These are phyloP conservation scores for Achaetomiella virescens DNA, from an alignment of 495 filamentous ascomycete species.

Conservation along the genomic window DNA sequence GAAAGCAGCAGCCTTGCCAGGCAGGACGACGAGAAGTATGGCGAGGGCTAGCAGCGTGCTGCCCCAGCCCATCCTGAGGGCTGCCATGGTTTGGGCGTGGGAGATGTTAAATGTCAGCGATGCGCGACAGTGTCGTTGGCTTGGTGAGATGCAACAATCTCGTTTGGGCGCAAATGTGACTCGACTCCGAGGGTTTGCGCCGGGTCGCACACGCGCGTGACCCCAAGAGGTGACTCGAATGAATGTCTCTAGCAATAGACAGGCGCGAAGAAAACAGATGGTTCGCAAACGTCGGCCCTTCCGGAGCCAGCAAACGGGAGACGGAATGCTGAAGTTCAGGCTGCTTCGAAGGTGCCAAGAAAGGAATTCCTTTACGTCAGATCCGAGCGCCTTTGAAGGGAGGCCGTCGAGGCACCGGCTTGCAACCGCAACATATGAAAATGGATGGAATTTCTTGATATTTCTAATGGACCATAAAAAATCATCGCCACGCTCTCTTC, in stretches of 20 bases:
- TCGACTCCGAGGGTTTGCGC: neutral
- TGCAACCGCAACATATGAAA: too few species aligned
- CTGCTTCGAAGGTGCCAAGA: neutral
- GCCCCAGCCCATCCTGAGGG: slow-evolving; percentile 34
- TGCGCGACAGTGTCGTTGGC: neutral
- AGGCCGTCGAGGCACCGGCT: too few species aligned
- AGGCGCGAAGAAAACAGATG: neutral
- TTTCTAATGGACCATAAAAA: too few species aligned
- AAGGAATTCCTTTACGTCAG: slow-evolving; percentile 2
- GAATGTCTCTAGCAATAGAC: neutral
- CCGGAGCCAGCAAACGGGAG: neutral
- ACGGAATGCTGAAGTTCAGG: neutral
- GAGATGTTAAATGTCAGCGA: neutral
- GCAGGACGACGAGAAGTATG: slow-evolving; percentile 55
- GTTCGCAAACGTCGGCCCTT: neutral
- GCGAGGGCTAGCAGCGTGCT: slow-evolving; percentile 42
- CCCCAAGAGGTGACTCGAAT: too few species aligned
- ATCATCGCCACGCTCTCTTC: too few species aligned
- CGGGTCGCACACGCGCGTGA: neutral
- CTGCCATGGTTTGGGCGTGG: slow-evolving; percentile 29
- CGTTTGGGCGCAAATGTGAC: neutral
- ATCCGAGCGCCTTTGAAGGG: neutral
- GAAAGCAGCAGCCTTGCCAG: slow-evolving; percentile 65
- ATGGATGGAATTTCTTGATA: too few species aligned
- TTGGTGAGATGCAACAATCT: neutral